Conservation (phyloP, 2,329 filamentous ascomycete genomes). For the Cladosporium oxysporum region DNA sequence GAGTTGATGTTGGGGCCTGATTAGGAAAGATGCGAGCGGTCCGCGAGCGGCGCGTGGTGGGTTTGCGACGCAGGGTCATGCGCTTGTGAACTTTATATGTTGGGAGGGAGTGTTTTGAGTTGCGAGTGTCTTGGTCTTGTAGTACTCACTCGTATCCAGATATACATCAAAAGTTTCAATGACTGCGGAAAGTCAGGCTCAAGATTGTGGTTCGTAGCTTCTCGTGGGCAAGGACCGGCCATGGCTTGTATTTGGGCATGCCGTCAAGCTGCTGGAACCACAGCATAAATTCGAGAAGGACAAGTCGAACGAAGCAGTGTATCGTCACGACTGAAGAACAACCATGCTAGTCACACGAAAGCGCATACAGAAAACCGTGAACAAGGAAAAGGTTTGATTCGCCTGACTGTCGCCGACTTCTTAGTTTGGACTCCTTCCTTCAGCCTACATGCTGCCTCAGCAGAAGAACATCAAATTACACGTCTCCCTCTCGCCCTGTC, state of each 20-base stretch:
- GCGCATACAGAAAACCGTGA: no score
- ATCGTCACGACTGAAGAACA: neutral
- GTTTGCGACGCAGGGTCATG: slow-evolving; percentile 5
- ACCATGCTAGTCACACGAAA: no score
- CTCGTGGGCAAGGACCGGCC: no score
- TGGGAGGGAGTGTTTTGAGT: neutral
- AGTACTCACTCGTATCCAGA: neutral
- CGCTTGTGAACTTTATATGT: slow-evolving; percentile 4
- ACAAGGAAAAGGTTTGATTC: no score
- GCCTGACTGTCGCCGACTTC: neutral
- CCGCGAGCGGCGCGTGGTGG: neutral
- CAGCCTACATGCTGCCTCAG: neutral
- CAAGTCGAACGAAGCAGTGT: neutral
- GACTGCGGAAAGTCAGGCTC: no score
- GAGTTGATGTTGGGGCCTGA: neutral
- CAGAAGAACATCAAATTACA: neutral
- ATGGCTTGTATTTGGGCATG: no score
- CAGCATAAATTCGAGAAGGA: neutral
- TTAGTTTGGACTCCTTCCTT: neutral
- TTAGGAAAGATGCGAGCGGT: slow-evolving; percentile 4
- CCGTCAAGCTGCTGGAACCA: neutral
- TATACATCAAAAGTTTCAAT: no score
- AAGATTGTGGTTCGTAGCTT: no score
- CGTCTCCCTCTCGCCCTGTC: neutral
- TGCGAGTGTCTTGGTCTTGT: neutral